phyloP scores from a whole-genome alignment of 768 basidiomycete species.

The Gyrodon lividus region DNA sequence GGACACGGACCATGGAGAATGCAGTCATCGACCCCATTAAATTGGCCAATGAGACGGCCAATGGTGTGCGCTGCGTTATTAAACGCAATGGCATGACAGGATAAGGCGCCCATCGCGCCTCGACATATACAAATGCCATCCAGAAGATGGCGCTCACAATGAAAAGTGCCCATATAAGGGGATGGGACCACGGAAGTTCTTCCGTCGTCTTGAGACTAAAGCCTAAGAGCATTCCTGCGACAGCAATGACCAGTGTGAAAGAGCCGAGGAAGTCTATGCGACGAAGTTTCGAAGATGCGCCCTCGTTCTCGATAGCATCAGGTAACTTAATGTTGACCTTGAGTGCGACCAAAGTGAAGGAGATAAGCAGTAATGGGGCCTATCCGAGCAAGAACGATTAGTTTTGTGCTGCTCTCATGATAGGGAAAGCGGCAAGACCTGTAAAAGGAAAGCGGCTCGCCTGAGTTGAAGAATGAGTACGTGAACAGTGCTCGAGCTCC shows the following conservation, averaged over 20 bases:
- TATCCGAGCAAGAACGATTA: conserved; percentile 34
- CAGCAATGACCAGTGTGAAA: conserved; percentile 68
- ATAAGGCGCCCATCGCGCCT: conserved; percentile 72
- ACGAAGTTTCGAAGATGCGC: conserved; percentile 59
- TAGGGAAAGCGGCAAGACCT: conserved; percentile 46
- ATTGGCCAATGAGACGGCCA: conserved; percentile 79
- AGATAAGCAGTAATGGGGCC: conserved; percentile 75
- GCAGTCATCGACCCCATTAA: conserved; percentile 74
- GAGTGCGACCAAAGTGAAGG: conserved; percentile 64
- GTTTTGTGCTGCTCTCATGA: not conserved
- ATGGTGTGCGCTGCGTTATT: conserved; percentile 73
- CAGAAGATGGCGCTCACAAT: conserved; percentile 52
- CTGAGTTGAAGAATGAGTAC: conserved; percentile 39
- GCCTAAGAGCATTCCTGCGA: conserved; percentile 73
- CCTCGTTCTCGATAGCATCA: conserved; percentile 59
- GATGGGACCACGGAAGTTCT: conserved; percentile 73
- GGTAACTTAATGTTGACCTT: conserved; percentile 81
- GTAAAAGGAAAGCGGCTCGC: conserved; percentile 83
- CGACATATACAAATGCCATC: conserved; percentile 69
- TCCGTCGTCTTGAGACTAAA: conserved; percentile 77
- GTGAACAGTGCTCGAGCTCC: not conserved
- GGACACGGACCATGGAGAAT: conserved; percentile 66
- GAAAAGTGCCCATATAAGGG: conserved; percentile 68
- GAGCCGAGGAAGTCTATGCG: conserved; percentile 88
- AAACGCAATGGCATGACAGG: conserved; percentile 90